A percentile compares a stretch with the other conserved stretches of the same genome.
These are phyloP conservation scores for Ophiostoma himal-ulmi DNA, from an alignment of 2,329 filamentous ascomycete genomes.

Conservation along the genomic window DNA sequence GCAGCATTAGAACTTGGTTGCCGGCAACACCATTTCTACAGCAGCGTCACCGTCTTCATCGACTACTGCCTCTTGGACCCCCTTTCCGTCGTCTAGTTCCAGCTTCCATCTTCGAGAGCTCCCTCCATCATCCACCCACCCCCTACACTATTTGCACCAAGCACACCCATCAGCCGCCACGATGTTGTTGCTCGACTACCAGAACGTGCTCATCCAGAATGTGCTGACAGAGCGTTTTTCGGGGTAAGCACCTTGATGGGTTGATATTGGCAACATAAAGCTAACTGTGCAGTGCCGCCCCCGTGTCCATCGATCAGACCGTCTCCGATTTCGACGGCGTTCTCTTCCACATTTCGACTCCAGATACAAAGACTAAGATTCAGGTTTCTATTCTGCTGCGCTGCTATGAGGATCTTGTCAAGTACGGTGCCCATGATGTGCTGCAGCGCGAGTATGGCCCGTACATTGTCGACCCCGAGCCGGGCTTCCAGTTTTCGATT, in stretches of 20 bases:
- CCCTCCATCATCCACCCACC: not conserved
- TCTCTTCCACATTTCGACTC: slow-evolving; percentile 96
- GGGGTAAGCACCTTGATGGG: slow-evolving; percentile 49
- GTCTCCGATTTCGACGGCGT: slow-evolving; percentile 99
- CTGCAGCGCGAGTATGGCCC: slow-evolving; percentile 90
- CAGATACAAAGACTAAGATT: slow-evolving; percentile 88
- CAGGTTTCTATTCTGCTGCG: slow-evolving; percentile 90
- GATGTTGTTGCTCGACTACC: slow-evolving; percentile 95
- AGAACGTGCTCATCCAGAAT: slow-evolving; percentile 96
- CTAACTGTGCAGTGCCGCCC: slow-evolving; percentile 59
- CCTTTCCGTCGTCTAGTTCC: not conserved
- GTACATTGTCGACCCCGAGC: slow-evolving; percentile 81
- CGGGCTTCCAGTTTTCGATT: slow-evolving; percentile 93
- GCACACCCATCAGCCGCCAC: slow-evolving; percentile 32
- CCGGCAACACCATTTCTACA: not conserved
- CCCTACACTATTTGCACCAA: slow-evolving; percentile 13
- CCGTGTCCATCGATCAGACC: slow-evolving; percentile 90
- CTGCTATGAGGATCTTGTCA: slow-evolving; percentile 86
- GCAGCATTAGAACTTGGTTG: slow-evolving; percentile 7
- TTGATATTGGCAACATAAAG: slow-evolving; percentile 12
- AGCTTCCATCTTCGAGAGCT: not conserved
- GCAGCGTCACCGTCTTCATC: not conserved
- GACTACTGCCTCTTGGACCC: not conserved
- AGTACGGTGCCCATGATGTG: slow-evolving; percentile 87
- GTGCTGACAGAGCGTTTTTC: slow-evolving; percentile 92